These are phyloP conservation scores for Orbilia brochopaga DNA, from an alignment of 2,329 filamentous ascomycete genomes.

Conservation along the genomic window DNA sequence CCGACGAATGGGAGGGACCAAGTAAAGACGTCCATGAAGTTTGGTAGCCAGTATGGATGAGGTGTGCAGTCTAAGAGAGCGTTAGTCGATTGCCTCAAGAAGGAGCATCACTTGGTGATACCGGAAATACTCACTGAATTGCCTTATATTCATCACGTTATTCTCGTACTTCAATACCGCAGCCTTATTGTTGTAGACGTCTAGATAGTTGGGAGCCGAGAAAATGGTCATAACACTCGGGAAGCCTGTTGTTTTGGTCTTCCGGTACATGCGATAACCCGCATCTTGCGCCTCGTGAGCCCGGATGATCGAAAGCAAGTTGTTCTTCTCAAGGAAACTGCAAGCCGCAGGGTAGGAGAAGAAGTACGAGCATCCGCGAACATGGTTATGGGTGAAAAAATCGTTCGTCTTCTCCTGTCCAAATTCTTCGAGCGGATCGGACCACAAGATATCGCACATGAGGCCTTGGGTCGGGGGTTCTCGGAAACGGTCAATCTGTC, in stretches of 20 bases:
- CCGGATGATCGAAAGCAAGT: slow-evolving; percentile 92
- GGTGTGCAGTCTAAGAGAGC: slow-evolving; percentile 76
- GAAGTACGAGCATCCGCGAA: slow-evolving; percentile 98
- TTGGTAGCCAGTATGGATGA: slow-evolving; percentile 98
- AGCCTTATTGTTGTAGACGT: slow-evolving; percentile 99
- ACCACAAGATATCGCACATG: slow-evolving; percentile 99
- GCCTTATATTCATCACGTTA: slow-evolving; percentile 99
- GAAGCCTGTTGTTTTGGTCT: slow-evolving; percentile 96
- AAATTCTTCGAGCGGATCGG: slow-evolving; percentile 96
- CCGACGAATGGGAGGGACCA: slow-evolving; percentile 99
- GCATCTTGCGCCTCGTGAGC: slow-evolving; percentile 98
- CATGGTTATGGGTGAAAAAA: slow-evolving; percentile 97
- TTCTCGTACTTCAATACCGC: slow-evolving; percentile 99
- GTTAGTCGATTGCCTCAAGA: slow-evolving; percentile 8
- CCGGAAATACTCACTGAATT: slow-evolving; percentile 69
- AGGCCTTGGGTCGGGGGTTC: slow-evolving; percentile 96
- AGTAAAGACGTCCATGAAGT: slow-evolving; percentile 99
- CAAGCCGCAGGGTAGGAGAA: slow-evolving; percentile 98
- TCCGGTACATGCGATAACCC: slow-evolving; percentile 98
- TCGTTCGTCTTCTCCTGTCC: slow-evolving; percentile 98
- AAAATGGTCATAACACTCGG: slow-evolving; percentile 99
- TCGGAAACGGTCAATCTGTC: slow-evolving; percentile 91
- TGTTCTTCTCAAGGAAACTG: slow-evolving; percentile 98
- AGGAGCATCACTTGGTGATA: neutral
- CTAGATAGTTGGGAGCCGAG: slow-evolving; percentile 96